Evolutionary conservation across 164 flowering plant species (phyloP).

Genomic region (Cinnamomum chago): DNA sequence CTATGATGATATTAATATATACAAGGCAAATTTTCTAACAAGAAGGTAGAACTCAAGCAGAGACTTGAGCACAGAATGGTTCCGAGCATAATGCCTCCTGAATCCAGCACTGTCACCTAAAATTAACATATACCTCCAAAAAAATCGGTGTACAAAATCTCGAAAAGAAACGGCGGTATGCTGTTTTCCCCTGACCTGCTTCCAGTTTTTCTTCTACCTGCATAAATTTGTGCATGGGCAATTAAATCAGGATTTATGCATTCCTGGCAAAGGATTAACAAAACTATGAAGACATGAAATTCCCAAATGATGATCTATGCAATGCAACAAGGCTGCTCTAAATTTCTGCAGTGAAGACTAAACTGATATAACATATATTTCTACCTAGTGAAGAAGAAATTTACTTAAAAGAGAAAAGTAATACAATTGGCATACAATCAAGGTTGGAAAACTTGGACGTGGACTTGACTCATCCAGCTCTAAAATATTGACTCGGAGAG

Average conservation of each 20-base stretch:
- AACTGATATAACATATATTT: too few species aligned
- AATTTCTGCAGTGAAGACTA: too few species aligned
- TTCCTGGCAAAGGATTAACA: neutral
- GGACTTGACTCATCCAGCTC: too few species aligned
- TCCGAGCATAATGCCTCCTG: neutral
- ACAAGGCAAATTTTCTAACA: neutral
- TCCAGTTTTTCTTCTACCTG: conserved; percentile 99
- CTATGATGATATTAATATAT: too few species aligned
- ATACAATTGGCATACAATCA: too few species aligned
- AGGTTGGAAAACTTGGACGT: too few species aligned
- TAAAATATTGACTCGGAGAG: too few species aligned
- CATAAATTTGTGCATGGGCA: conserved; percentile 1
- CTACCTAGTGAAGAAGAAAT: too few species aligned
- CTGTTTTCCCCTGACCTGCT: conserved; percentile 79
- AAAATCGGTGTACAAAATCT: conserved; percentile 96
- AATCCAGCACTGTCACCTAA: neutral
- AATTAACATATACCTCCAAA: conserved; percentile 60
- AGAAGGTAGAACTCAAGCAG: neutral
- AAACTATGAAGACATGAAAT: neutral
- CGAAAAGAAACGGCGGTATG: conserved; percentile 73
- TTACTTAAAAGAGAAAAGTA: too few species aligned
- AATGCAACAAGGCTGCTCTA: neutral
- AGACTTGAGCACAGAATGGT: neutral
- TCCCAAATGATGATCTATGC: neutral
- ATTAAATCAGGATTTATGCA: neutral